Evolutionary conservation across 2,329 filamentous ascomycete genomes (phyloP), one percentile per base, ranked within the genome.

Genomic region (Pseudogymnoascus sp.): DNA sequence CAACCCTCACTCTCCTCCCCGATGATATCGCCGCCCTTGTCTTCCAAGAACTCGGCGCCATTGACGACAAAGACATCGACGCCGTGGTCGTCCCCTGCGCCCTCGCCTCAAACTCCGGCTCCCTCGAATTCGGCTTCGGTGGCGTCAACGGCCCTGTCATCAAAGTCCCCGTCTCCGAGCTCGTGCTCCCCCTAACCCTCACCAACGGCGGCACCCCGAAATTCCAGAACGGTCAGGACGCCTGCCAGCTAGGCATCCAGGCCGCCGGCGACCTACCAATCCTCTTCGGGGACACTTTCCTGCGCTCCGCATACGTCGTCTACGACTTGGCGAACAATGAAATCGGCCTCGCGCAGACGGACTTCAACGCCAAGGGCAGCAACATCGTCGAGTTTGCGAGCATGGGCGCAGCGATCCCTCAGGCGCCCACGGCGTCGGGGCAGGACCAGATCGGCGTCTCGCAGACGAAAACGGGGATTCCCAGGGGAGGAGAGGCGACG

Each of bases 1-100:
- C 83, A 64, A 87, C 83, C 41, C 75, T 89, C 61, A 87, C 82
- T 71, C 83, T 86, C 64, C 78, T 91, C 2, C 88, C 88, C 2
- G 74, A 81, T 62, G 68, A 75, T 32, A 72, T 88, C 62, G 79
- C 83, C 62, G 64, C 73, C 28, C 66, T 71, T 32, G 73, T 85
- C 34, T 76, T 74, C 68, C 62, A 71, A 59, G 69, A 76, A 66
- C 62, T 84, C 6, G 77, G 76, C 60, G 78, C 81, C 30, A 73
- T 77, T 28, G 77, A 77, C 47, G 74, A 78, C 38, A 39, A 69
- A 1, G 66, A 72, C 28, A 67, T 74, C 3, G 77, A 75, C 7
- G 76, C 78, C 47, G 78, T 81, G 57, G 71, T 81, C 18, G 77
- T 86, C 12, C 77, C 79, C 18, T 80, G 79, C 65, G 66, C 70